Evolutionary conservation across 805 yeast genomes (phyloP).

Genomic region (Crinitomyces ghanaensis): DNA sequence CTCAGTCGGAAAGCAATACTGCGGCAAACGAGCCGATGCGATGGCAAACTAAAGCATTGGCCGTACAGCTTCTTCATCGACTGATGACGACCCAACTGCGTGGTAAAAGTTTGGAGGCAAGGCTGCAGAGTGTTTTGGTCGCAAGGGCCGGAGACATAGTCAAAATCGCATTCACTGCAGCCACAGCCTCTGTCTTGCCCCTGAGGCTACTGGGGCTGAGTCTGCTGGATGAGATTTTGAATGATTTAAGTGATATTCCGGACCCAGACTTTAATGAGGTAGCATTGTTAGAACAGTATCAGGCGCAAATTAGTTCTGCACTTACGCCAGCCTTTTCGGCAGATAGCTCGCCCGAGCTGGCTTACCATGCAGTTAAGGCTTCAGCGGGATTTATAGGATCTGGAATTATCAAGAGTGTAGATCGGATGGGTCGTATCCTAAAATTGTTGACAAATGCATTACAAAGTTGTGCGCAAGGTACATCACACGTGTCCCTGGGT

Average conservation of each 20-base stretch:
- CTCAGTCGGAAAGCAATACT: conserved; percentile 8
- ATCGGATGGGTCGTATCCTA: conserved; percentile 43
- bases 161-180: conserved; percentile 66
- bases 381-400: conserved; percentile 65
- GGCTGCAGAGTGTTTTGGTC: conserved; percentile 18
- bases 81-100: conserved; percentile 16
- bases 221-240: conserved; percentile 52
- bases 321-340: conserved; percentile 72
- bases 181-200: conserved; percentile 55
- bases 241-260: conserved; percentile 44
- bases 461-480: conserved; percentile 42
- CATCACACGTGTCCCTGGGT: conserved; percentile 24
- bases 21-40: conserved; percentile 26
- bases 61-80: conserved; percentile 23
- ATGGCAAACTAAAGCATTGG: conserved; percentile 34
- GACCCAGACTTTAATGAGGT: conserved; percentile 67
- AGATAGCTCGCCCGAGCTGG: conserved; percentile 62
- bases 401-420: conserved; percentile 37
- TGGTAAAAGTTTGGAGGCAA: conserved; percentile 15
- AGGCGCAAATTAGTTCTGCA: conserved; percentile 88
- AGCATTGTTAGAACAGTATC: conserved; percentile 77
- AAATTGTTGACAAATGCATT: conserved; percentile 55
- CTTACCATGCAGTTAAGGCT: conserved; percentile 65
- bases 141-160: conserved; percentile 44
- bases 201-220: conserved; percentile 56